Conservation (phyloP, 192 early-diverging fungal species). For the Podila epicladia region DNA sequence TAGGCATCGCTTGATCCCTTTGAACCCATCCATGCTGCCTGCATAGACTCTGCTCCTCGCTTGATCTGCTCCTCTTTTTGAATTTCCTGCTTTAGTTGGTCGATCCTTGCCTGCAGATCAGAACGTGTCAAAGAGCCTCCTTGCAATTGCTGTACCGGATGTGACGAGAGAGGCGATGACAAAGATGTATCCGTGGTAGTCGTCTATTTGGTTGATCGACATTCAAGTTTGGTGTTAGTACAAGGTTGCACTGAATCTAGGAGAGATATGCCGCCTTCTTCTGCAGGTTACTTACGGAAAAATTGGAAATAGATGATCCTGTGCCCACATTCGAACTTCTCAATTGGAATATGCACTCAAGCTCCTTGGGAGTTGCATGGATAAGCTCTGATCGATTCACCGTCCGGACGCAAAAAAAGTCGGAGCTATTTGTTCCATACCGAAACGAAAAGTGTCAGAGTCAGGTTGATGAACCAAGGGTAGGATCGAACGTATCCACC, state of each 20-base stretch:
- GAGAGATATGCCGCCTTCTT: too few species aligned
- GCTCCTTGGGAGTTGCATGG: conserved; percentile 39
- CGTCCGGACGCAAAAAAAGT: conserved; percentile 47
- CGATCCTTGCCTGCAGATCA: conserved; percentile 26
- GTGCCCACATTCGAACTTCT: conserved; percentile 47
- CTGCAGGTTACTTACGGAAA: conserved; percentile 22
- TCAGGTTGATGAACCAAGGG: too few species aligned
- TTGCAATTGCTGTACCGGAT: not conserved
- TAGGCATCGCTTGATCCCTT: conserved; percentile 33
- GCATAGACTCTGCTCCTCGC: conserved; percentile 47
- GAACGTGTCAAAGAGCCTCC: conserved; percentile 10
- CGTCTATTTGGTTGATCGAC: conserved; percentile 2
- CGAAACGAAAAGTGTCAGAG: too few species aligned
- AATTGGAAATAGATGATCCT: conserved; percentile 12
- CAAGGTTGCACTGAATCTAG: too few species aligned
- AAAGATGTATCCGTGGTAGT: conserved; percentile 23
- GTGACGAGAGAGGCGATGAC: conserved; percentile 4
- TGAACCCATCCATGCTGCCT: conserved; percentile 41
- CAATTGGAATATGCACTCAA: conserved; percentile 49
- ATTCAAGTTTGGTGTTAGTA: not conserved
- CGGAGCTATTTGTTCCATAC: conserved; percentile 18
- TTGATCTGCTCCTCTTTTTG: conserved; percentile 49
- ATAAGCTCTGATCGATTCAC: conserved; percentile 47
- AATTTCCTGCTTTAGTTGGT: conserved; percentile 35
- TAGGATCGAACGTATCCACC: not conserved